Evolutionary conservation across 108 stramenopile species (phyloP).

Genomic region (Seminavis robusta): DNA sequence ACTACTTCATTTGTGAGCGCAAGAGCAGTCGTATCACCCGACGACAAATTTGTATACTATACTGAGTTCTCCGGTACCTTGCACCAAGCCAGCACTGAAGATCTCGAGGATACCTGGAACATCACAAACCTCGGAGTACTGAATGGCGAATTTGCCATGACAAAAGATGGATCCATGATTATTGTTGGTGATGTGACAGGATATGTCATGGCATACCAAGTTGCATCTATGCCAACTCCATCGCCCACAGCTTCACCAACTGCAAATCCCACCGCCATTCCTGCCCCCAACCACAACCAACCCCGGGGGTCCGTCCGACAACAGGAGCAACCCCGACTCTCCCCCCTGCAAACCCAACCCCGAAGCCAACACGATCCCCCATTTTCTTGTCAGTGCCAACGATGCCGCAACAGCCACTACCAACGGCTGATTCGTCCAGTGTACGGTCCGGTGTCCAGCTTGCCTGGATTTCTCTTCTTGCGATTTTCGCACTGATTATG

Average conservation of each 20-base stretch:
- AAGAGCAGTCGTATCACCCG: conserved; percentile 15
- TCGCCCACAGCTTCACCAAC: conserved; percentile 14
- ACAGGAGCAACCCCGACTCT: no score
- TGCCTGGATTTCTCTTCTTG: no score
- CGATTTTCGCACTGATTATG: no score
- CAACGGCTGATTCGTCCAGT: no score
- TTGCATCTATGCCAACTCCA: conserved; percentile 14
- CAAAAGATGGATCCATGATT: conserved; percentile 6
- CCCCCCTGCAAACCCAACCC: no score
- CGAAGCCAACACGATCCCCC: no score
- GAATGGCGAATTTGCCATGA: conserved; percentile 27
- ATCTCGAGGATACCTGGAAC: conserved; percentile 13
- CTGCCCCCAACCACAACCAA: no score
- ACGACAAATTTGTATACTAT: conserved; percentile 27
- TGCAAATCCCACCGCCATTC: no score
- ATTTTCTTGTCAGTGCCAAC: no score
- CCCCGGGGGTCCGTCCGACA: no score
- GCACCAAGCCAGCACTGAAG: conserved; percentile 16
- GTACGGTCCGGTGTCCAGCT: no score
- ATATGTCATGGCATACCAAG: conserved; percentile 11
- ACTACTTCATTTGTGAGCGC: conserved; percentile 10
- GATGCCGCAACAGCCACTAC: no score
- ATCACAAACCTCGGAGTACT: conserved; percentile 5
- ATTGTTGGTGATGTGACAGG: conserved; percentile 14
- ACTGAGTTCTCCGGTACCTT: conserved; percentile 15